phyloP scores from a whole-genome alignment of 768 basidiomycete genomes.

The Fomitopsis serialis region DNA sequence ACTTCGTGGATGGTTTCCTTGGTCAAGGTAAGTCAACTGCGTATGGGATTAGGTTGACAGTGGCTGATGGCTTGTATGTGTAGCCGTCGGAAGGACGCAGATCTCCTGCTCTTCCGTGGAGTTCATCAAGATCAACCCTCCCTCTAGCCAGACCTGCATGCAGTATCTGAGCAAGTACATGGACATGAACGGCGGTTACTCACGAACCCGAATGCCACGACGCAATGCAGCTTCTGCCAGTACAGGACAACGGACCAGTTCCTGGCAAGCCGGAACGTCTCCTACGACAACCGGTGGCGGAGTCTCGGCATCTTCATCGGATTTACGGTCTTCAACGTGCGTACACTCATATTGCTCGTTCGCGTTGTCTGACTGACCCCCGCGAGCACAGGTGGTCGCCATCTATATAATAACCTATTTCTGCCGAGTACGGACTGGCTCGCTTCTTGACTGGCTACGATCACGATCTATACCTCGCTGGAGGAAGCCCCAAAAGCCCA shows the following conservation, averaged over 20 bases:
- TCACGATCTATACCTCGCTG: neutral
- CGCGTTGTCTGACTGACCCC: neutral
- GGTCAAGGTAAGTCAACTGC: slow-evolving; percentile 43
- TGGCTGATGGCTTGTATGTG: neutral
- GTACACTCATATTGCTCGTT: slow-evolving; percentile 13
- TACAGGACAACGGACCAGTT: slow-evolving; percentile 55
- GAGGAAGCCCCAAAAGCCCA: neutral
- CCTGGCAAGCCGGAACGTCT: slow-evolving; percentile 47
- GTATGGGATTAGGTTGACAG: no score
- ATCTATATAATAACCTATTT: slow-evolving; percentile 52
- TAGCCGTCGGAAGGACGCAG: slow-evolving; percentile 44
- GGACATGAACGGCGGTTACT: slow-evolving; percentile 40
- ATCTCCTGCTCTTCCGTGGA: slow-evolving; percentile 60
- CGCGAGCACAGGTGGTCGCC: slow-evolving; percentile 31
- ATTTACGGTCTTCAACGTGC: slow-evolving; percentile 39
- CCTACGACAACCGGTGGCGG: slow-evolving; percentile 45
- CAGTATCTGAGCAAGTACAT: slow-evolving; percentile 42
- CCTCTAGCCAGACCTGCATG: slow-evolving; percentile 40
- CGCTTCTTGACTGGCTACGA: neutral
- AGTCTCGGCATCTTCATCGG: slow-evolving; percentile 42
- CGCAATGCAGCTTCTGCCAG: slow-evolving; percentile 49
- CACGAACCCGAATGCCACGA: slow-evolving; percentile 31
- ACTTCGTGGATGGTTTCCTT: slow-evolving; percentile 35
- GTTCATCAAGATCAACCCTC: slow-evolving; percentile 47
- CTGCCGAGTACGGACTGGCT: slow-evolving; percentile 37